Percentiles rank a stretch among this genome's conserved stretches.
Evolutionary conservation across 305 asterid species (phyloP).

Genomic region (Fraxinus sp.): DNA sequence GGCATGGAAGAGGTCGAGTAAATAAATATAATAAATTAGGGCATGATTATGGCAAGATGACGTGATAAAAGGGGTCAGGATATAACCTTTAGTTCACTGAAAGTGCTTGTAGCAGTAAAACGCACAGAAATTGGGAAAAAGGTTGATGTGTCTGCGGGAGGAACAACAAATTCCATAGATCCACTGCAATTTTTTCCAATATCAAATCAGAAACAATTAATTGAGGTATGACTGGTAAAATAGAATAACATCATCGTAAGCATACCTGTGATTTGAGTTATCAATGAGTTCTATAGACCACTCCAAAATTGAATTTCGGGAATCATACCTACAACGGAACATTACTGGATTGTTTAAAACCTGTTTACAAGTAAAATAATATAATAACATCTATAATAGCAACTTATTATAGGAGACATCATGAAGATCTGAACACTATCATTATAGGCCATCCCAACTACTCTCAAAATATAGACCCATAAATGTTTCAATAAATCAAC

Average conservation of each 20-base stretch:
- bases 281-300: conserved; percentile 74
- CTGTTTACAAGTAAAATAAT: not conserved
- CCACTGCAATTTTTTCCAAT: conserved; percentile 49
- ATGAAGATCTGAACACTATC: not conserved
- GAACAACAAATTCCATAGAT: conserved; percentile 80
- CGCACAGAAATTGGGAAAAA: conserved; percentile 78
- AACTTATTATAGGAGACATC: not conserved
- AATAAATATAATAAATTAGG: not conserved
- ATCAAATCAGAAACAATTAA: conserved; percentile 25
- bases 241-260: not conserved
- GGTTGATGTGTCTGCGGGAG: conserved; percentile 62
- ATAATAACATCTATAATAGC: not conserved
- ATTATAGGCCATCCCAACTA: not conserved
- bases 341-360: not conserved
- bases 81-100: conserved; percentile 71
- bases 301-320: conserved; percentile 65
- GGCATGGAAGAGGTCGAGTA: not conserved
- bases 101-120: conserved; percentile 67
- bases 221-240: conserved; percentile 9
- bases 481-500: not conserved
- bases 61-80: not conserved
- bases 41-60: not conserved
- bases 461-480: not conserved
- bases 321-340: conserved; percentile 51
- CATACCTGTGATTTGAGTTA: conserved; percentile 70